Percentiles rank a stretch among this genome's conserved stretches.
Conservation (phyloP, 495 filamentous ascomycete species). For the Aspergillus haitiensis region DNA sequence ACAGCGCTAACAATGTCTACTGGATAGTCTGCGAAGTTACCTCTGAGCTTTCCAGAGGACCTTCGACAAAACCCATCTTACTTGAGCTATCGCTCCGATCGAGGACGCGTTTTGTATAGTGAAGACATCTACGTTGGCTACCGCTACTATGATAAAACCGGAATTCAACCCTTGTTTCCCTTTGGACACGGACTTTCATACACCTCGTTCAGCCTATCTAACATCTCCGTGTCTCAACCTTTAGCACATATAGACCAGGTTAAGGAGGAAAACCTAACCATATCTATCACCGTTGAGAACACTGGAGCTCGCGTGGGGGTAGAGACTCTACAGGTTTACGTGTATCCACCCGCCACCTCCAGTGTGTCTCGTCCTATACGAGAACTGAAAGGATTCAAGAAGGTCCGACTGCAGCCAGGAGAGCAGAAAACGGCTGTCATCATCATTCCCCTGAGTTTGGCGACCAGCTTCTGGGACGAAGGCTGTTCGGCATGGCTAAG, state of each 20-base stretch:
- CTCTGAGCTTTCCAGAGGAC: constrained; percentile 60
- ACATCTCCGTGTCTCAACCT: constrained; percentile 43
- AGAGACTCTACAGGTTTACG: constrained; percentile 23
- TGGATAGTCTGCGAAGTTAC: constrained; percentile 47
- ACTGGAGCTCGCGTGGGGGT: constrained; percentile 13
- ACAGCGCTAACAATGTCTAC: background rate
- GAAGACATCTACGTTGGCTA: constrained; percentile 81
- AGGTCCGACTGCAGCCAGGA: constrained; percentile 16
- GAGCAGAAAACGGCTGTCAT: constrained; percentile 12
- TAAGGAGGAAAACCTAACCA: background rate
- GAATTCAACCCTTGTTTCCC: constrained; percentile 63
- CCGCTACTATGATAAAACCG: constrained; percentile 68
- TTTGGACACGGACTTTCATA: constrained; percentile 85
- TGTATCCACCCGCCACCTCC: constrained; percentile 11
- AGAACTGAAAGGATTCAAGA: constrained; percentile 30
- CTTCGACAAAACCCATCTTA: constrained; percentile 69
- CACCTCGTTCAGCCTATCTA: constrained; percentile 67
- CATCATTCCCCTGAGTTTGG: constrained; percentile 13
- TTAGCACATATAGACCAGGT: background rate
- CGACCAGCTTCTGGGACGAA: constrained; percentile 27
- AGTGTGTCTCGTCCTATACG: constrained; percentile 20
- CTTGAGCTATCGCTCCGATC: constrained; percentile 71
- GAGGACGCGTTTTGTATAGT: constrained; percentile 67
- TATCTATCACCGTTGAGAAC: constrained; percentile 14
- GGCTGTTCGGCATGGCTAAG: background rate